A percentile compares a stretch with the other conserved stretches of the same genome.
phyloP scores from a whole-genome alignment of 805 yeast genomes.

The Ogataea trehalophila region DNA sequence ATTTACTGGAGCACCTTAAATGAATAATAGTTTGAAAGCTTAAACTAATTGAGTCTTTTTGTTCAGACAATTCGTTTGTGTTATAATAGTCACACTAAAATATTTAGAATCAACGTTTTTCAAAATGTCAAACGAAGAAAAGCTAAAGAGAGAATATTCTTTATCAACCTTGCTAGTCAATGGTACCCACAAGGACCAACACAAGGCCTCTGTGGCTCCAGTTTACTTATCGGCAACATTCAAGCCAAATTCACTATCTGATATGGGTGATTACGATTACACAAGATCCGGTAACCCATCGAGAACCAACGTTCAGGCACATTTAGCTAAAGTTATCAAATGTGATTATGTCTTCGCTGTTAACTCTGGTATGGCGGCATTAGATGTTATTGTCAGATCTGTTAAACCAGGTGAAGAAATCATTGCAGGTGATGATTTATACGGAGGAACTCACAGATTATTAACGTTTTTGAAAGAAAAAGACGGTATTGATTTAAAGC shows the following conservation, averaged over 20 bases:
- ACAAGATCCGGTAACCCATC: conserved; percentile 96
- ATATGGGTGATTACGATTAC: conserved; percentile 80
- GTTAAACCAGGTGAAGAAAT: conserved; percentile 84
- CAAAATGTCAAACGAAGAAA: too few relatives aligned
- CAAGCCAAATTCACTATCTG: conserved; percentile 66
- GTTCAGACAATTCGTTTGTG: too few relatives aligned
- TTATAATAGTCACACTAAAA: too few relatives aligned
- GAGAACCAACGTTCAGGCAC: conserved; percentile 72
- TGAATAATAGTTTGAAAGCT: too few relatives aligned
- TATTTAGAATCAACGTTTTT: too few relatives aligned
- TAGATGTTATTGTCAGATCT: conserved; percentile 76
- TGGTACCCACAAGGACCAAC: conserved; percentile 58
- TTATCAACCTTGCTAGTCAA: conserved; percentile 70
- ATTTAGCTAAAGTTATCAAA: conserved; percentile 71
- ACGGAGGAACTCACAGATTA: conserved; percentile 90
- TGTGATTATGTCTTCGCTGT: conserved; percentile 79
- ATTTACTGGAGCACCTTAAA: too few relatives aligned
- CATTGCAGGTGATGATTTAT: conserved; percentile 90
- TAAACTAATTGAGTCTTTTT: too few relatives aligned
- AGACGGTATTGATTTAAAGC: conserved; percentile 62
- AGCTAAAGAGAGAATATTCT: conserved; percentile 35
- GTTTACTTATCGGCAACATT: conserved; percentile 93
- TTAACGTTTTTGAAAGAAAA: conserved; percentile 64
- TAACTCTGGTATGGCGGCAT: conserved; percentile 88
- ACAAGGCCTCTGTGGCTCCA: conserved; percentile 81